Evolutionary conservation across 495 filamentous ascomycete genomes (phyloP).

Genomic region (Trypethelium eluteriae): DNA sequence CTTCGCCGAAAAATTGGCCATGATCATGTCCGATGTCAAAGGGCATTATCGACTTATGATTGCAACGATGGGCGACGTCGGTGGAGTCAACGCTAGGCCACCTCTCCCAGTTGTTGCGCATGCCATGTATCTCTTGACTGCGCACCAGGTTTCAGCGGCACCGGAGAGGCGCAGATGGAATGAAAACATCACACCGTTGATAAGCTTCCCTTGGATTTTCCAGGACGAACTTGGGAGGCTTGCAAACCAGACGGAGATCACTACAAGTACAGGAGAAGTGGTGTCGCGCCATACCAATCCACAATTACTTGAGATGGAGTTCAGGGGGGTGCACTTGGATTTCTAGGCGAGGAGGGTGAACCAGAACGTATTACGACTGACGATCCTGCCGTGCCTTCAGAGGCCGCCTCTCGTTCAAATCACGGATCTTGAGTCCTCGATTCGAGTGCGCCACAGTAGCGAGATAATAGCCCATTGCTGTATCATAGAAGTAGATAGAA

Average conservation of each 20-base stretch:
- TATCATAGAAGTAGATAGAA: neutral
- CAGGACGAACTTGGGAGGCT: conserved; percentile 63
- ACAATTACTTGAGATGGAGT: no score
- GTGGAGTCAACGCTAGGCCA: conserved; percentile 41
- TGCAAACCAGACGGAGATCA: conserved; percentile 37
- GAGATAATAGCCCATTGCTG: no score
- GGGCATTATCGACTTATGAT: conserved; percentile 59
- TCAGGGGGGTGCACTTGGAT: no score
- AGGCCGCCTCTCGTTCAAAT: no score
- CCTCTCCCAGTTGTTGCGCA: conserved; percentile 57
- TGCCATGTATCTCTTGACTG: conserved; percentile 81
- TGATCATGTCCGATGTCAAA: conserved; percentile 54
- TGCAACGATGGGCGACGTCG: conserved; percentile 47
- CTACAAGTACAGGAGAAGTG: no score
- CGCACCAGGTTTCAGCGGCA: conserved; percentile 55
- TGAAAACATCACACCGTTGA: conserved; percentile 58
- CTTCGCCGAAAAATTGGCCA: conserved; percentile 71
- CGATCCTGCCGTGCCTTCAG: no score
- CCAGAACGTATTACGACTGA: no score
- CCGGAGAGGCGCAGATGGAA: conserved; percentile 39
- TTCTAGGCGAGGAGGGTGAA: no score
- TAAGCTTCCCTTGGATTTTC: conserved; percentile 94
- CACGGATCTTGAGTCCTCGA: no score
- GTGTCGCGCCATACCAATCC: no score
- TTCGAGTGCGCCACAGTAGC: no score